Conservation (phyloP, 352 stramenopile species). For the Phytophthora citricola region DNA sequence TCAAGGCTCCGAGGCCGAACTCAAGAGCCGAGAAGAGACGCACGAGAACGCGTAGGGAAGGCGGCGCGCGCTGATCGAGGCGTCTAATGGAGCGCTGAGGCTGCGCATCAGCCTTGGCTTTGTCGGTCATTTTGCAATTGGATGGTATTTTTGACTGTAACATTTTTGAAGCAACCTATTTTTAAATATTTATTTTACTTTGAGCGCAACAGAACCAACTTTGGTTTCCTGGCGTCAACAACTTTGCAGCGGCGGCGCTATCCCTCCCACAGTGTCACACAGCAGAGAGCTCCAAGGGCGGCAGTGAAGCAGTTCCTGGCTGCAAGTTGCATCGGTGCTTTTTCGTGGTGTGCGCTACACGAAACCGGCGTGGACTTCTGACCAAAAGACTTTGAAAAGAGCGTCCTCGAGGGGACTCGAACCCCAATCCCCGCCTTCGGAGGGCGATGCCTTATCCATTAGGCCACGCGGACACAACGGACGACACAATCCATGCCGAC, state of each 20-base stretch:
- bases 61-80: conserved; percentile 50
- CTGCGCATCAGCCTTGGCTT: not conserved
- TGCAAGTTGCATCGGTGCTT: not conserved
- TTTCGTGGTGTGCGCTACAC: conserved; percentile 4
- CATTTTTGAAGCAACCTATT: not conserved
- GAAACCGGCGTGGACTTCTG: not conserved
- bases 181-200: too few relatives aligned
- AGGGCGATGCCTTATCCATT: conserved; percentile 83
- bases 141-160: conserved; percentile 6
- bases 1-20: conserved; percentile 72
- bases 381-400: conserved; percentile 32
- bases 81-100: conserved; percentile 7
- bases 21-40: conserved; percentile 75
- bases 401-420: conserved; percentile 71
- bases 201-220: not conserved
- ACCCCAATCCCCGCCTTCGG: conserved; percentile 74
- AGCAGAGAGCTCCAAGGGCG: too few relatives aligned
- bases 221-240: not conserved
- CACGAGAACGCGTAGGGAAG: conserved; percentile 50
- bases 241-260: not conserved
- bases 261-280: too few relatives aligned
- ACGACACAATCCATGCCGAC: not conserved
- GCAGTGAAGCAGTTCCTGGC: not conserved
- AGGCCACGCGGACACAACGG: conserved; percentile 52
- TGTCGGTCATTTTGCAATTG: conserved; percentile 12